Conservation (phyloP, 306 rosid species). For the Alnus glutinosa region DNA sequence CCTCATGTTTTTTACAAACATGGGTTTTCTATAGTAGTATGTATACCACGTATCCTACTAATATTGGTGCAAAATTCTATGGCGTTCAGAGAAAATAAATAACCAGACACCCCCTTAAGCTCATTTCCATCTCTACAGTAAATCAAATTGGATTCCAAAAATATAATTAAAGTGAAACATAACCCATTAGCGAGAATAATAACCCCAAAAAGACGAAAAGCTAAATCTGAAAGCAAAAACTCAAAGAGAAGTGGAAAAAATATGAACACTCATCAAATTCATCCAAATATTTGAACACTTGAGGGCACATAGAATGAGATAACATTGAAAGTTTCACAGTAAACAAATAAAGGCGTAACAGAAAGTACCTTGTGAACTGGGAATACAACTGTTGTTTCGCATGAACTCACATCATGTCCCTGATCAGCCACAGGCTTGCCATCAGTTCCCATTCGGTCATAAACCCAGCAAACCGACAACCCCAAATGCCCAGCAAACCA, state of each 20-base stretch:
- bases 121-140: too few relatives aligned
- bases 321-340: background rate
- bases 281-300: background rate
- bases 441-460: constrained; percentile 44
- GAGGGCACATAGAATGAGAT: background rate
- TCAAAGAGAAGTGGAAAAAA: background rate
- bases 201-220: background rate
- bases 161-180: background rate
- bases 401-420: constrained; percentile 24
- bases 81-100: too few relatives aligned
- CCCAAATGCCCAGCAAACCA: constrained; percentile 17
- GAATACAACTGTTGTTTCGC: constrained; percentile 36
- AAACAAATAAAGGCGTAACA: background rate
- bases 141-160: background rate
- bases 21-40: background rate
- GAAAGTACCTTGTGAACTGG: constrained; percentile 53
- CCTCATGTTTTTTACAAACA: background rate
- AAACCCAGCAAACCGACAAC: constrained; percentile 10
- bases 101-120: too few relatives aligned
- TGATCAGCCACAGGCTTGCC: constrained; percentile 40
- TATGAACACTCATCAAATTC: background rate
- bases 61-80: background rate
- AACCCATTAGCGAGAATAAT: background rate
- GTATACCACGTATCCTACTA: background rate
- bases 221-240: background rate